Evolutionary conservation across 169 alveolate genomes (phyloP).

Genomic region (Plasmodium gaboni): DNA sequence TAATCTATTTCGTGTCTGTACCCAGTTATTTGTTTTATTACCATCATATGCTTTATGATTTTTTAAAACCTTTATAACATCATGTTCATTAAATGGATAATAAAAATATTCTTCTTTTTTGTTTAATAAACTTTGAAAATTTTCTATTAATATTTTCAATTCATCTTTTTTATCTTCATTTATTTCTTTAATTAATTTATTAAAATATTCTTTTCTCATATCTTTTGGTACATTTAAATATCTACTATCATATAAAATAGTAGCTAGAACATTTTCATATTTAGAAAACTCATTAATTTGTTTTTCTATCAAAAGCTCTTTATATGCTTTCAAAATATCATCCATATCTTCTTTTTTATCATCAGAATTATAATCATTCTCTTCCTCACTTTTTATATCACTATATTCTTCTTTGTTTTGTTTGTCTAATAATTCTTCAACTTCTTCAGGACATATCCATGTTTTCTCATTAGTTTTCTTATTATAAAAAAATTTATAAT

Average conservation of each 20-base stretch:
- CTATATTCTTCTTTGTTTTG: background rate
- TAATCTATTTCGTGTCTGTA: slow-evolving; percentile 28
- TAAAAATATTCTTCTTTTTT: slow-evolving; percentile 8
- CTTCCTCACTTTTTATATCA: background rate
- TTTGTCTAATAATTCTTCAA: slow-evolving; percentile 6
- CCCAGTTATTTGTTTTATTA: slow-evolving; percentile 25
- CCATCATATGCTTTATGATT: slow-evolving; percentile 45
- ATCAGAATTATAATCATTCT: background rate
- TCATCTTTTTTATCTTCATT: slow-evolving; percentile 17
- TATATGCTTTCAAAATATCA: slow-evolving; percentile 18
- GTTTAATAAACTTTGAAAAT: slow-evolving; percentile 20
- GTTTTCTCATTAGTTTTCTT: slow-evolving; percentile 55
- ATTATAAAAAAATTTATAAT: slow-evolving; percentile 57
- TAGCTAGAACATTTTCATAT: slow-evolving; percentile 44
- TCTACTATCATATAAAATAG: slow-evolving; percentile 37
- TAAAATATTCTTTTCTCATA: slow-evolving; percentile 50
- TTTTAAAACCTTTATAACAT: slow-evolving; percentile 19
- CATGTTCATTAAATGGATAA: slow-evolving; percentile 27
- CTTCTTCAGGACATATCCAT: slow-evolving; percentile 55
- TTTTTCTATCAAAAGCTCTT: slow-evolving; percentile 37
- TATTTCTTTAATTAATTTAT: slow-evolving; percentile 54
- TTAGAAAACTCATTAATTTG: slow-evolving; percentile 29
- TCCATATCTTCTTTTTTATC: slow-evolving; percentile 19
- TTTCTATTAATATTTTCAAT: slow-evolving; percentile 37
- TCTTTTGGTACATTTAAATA: slow-evolving; percentile 50